Evolutionary conservation across 2,329 filamentous ascomycete species (phyloP), one percentile per base, ranked within the genome.

Genomic region (Xylariaceae sp.): DNA sequence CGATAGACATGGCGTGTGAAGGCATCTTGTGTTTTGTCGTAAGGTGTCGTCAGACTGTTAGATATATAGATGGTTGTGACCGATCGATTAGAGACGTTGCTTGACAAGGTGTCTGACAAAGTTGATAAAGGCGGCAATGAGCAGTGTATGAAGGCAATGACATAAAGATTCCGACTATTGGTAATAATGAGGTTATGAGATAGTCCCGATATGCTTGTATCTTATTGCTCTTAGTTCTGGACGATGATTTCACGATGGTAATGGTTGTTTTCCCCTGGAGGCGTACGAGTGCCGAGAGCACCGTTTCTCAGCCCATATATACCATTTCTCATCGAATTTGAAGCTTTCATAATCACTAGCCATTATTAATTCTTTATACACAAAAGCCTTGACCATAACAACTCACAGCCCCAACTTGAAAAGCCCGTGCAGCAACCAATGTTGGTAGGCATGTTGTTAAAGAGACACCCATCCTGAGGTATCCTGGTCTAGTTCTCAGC

Each of bases 1-100:
- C 55, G 45, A 65, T 65, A 8, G 63, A 65, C 63, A 65, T 65
- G 34, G 61, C 61, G 57, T 65, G 56, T 40, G 63, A 61, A 6
- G 63, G 61, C 63, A 65, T 65, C 40, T 44, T 60, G 55, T 37
- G 17, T 55, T 40, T 29, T 34, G 21, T 14, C 36, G 17, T 34
- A 16, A 4, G 31, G 14, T 12, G 14, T 21, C 23, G 31, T 28
- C 31, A 28, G 16, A 21, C 17, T 43, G 16, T n/a, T 9, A 28
- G 49, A 28, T 24, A 6, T 36, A 19, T 36, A 33, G 17, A 29
- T 24, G 12, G 8, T 44, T 9, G 17, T 29, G 24, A 29, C 16
- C 7, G 9, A 36, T 36, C 28, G n/a, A 43, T 24, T 5, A 47
- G 26, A 34, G 24, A 9, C 7, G 24, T 9, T 29, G 6, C 6